A percentile compares a stretch with the other conserved stretches of the same genome.
Evolutionary conservation across 768 basidiomycete genomes (phyloP).

Genomic region (Leccinum truebloodii): DNA sequence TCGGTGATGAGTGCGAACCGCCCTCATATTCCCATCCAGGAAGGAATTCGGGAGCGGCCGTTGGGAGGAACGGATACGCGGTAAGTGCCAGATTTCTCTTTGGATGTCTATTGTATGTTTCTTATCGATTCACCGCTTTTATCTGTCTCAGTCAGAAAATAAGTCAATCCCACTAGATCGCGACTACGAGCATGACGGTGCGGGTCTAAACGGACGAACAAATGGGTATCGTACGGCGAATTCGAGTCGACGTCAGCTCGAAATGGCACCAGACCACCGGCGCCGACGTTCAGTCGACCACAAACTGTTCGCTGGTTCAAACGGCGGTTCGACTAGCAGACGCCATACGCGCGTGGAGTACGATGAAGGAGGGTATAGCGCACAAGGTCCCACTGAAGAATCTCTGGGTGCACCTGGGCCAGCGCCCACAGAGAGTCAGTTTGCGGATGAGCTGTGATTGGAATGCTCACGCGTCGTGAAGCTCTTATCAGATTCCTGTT

Average conservation of each 20-base stretch:
- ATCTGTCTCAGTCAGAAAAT: conserved; percentile 45
- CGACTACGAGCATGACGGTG: conserved; percentile 1
- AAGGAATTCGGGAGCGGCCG: conserved; percentile 42
- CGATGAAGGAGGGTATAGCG: conserved; percentile 8
- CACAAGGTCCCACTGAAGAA: conserved; percentile 4
- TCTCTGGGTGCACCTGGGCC: conserved; percentile 27
- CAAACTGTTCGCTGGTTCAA: conserved; percentile 6
- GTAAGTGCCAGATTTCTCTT: conserved; percentile 42
- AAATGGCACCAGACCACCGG: conserved; percentile 70
- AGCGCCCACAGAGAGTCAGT: conserved; percentile 36
- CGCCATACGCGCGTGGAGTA: conserved; percentile 9
- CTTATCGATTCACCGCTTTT: conserved; percentile 5
- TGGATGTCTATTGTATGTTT: background rate
- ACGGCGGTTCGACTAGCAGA: conserved; percentile 11
- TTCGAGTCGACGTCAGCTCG: conserved; percentile 54
- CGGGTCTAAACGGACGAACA: conserved; percentile 1
- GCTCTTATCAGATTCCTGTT: background rate
- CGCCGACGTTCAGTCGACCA: conserved; percentile 30
- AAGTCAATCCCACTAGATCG: conserved; percentile 30
- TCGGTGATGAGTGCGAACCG: conserved; percentile 47
- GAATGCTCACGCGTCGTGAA: background rate
- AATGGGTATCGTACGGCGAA: conserved; percentile 45
- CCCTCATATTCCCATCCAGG: conserved; percentile 61
- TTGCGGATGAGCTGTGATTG: conserved; percentile 23
- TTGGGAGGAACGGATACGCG: conserved; percentile 56